A percentile compares a stretch with the other conserved stretches of the same genome.
Conservation (phyloP, 441 rosid genomes). For the Gossypium davidsonii region DNA sequence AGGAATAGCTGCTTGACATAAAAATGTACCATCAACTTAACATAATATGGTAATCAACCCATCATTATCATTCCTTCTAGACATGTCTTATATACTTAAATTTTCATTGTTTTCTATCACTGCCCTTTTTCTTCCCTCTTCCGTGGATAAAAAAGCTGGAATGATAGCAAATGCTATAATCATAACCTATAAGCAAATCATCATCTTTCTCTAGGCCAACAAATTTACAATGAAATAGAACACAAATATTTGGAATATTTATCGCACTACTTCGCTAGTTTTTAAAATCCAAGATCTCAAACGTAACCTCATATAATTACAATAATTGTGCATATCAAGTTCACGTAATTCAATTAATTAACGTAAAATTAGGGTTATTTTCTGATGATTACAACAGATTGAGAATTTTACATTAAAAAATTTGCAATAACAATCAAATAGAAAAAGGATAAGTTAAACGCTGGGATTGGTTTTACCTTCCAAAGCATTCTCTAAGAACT, state of each 20-base stretch:
- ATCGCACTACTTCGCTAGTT: not conserved
- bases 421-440: not conserved
- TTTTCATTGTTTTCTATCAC: not conserved
- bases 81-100: not conserved
- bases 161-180: not conserved
- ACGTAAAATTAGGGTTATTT: not conserved
- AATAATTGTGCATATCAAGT: not conserved
- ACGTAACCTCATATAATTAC: not conserved
- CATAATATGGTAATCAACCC: not conserved
- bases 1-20: not conserved
- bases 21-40: not conserved
- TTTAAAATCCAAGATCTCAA: not conserved
- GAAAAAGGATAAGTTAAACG: not conserved
- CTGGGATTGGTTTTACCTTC: constrained; percentile 34
- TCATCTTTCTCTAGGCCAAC: not conserved
- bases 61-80: not conserved
- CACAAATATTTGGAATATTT: not conserved
- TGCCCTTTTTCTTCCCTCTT: not conserved
- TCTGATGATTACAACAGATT: not conserved
- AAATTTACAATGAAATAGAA: not conserved
- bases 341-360: not conserved
- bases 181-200: not conserved
- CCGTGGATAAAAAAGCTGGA: not conserved
- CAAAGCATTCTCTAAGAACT: constrained; percentile 56
- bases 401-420: not conserved